Base-by-base conservation (phyloP, 352 stramenopile species). In the Pythium grandisporangium region DNA sequence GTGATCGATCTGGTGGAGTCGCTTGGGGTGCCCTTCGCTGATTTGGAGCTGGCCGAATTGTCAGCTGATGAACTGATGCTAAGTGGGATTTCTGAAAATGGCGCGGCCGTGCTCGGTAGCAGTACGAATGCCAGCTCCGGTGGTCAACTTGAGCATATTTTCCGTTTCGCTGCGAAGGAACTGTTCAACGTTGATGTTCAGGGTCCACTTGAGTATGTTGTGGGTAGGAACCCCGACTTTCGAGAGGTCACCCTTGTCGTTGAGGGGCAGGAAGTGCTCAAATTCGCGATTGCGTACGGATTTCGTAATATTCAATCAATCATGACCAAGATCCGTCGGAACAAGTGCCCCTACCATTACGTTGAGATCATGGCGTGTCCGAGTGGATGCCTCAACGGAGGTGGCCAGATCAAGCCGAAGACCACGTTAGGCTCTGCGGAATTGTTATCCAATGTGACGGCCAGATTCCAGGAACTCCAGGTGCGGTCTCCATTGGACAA, bases 361-460 rank as follows among this genome's bases (percentile, higher is more conserved):
- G 86, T 99, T 10, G 96, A 99, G 70, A 91, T 97, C 50, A 99
- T 99, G 95, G 96, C 96, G 36, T 99, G 96, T 52, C 95, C 95
- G n/a, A 93, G 85, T 39, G 96, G 96, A 6, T 99, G 96, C 52
- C 58, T 97, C 29, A 99, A 98, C 58, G 96, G 96, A 42, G 96
- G 96, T 27, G 96, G 95, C 12, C 93, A 98, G 65, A 88, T 95
- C 55, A 86, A 79, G 47, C 72, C 78, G 0, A 68, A 70, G 52
- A 79, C 56, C 34, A 84, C 67, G 20, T 44, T 84, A 19, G 42
- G 76, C 36, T 57, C 73, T 0, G 65, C 71, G 3, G 60, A 70
- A 37, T 40, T 89, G 50, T 57, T 94, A 17, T 53, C 63, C 0
- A 80, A 68, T n/a, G 70, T 93, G 37, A 83, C 63, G 19, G 54